A percentile compares a stretch with the other conserved stretches of the same genome.
Conservation (phyloP, 2,329 filamentous ascomycete genomes). For the Dryadomyces sulphureus region DNA sequence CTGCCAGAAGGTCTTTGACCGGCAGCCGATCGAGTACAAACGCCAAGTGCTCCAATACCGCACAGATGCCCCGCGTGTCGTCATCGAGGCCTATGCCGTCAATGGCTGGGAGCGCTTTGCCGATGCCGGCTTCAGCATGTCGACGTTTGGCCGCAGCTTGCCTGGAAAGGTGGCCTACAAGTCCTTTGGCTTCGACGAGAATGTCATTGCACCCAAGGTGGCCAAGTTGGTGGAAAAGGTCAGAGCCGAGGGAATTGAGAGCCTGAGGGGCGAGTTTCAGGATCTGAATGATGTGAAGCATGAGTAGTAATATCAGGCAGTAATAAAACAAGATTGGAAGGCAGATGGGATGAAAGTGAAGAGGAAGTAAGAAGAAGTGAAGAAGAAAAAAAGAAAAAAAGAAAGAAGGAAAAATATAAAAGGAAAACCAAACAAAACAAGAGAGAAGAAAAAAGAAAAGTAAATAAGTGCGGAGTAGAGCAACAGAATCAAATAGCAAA, state of each 20-base stretch:
- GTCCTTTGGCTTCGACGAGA: conserved; percentile 35
- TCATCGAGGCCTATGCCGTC: conserved; percentile 35
- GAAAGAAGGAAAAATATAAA: too few relatives aligned
- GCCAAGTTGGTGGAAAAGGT: not conserved
- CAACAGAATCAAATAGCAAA: not conserved
- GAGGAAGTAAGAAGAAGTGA: too few relatives aligned
- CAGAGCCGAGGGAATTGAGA: conserved; percentile 7
- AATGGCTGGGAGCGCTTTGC: conserved; percentile 42
- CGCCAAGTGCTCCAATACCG: conserved; percentile 23
- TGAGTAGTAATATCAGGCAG: not conserved
- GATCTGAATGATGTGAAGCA: conserved; percentile 7
- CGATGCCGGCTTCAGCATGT: conserved; percentile 32
- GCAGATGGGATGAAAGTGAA: too few relatives aligned
- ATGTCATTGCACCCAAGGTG: not conserved
- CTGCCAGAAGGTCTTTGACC: conserved; percentile 21
- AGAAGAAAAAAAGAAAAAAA: too few relatives aligned
- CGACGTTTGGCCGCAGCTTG: conserved; percentile 33
- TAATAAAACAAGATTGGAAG: too few relatives aligned
- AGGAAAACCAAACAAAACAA: too few relatives aligned
- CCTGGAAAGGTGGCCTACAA: conserved; percentile 35
- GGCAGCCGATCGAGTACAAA: conserved; percentile 19
- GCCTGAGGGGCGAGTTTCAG: conserved; percentile 17
- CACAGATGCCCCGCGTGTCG: conserved; percentile 22
- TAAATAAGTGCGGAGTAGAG: not conserved
- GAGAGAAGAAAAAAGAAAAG: too few relatives aligned